Base-by-base conservation (phyloP, 2,329 filamentous ascomycete genomes). In the Nigrospora osmanthi region DNA sequence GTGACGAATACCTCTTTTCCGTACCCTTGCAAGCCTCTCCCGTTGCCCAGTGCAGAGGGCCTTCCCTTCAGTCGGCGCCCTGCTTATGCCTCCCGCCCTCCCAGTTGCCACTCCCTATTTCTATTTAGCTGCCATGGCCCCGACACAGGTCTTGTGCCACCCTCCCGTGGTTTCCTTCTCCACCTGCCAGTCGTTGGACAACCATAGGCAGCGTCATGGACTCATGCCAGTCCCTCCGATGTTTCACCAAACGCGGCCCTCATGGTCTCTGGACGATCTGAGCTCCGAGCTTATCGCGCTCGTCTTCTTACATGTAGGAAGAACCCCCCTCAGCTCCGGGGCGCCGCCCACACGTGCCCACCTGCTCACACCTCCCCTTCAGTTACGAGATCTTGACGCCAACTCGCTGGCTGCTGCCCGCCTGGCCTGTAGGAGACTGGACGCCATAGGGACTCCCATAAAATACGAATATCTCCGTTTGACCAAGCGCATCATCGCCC, bases 271-370 rank as follows among this genome's bases (percentile, higher is more conserved):
- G 16, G 50, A 62, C 42, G 54, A 60, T 43, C 61, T 73, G 15
- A 71, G 66, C 52, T 61, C 67, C 5, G 70, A 73, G 54, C 53
- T 73, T 14, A 41, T 72, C n/a, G 52, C 57, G 43, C 54, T 72
- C 34, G 63, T 73, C 32, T 60, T 71, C 23, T 53, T 67, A 51
- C 61, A 70, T 55, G 70, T 72, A 58, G 33, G 52, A 38, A 17
- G 11, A 17, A 35, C 15, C n/a, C 11, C 35, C 35, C 35, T 36
- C 34, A 9, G 4, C 15, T n/a, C 11, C 13, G 12, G 36, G 19
- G 42, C 49, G 32, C 48, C 45, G 5, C 23, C 23, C 23, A 4
- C 23, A 28, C 9, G 23, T 28, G 23, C 7, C 23, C 23, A 6
- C 23, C 6, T 28, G 23, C 23, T 28, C 9, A 28, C 7, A 7